These are phyloP conservation scores for Termitomyces sp. DNA, from an alignment of 768 basidiomycete genomes.

Conservation along the genomic window DNA sequence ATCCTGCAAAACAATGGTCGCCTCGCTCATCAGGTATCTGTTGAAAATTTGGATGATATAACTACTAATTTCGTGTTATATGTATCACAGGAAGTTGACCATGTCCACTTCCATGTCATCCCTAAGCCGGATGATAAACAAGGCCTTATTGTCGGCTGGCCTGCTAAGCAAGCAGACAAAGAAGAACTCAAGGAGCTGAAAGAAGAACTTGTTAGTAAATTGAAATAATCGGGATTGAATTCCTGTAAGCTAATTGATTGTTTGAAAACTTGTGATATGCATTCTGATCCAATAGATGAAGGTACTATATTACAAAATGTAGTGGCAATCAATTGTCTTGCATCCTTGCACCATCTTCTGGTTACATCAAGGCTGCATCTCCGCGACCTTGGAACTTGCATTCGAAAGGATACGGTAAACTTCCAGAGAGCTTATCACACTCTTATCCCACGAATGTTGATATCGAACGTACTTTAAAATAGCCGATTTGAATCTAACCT, in stretches of 20 bases:
- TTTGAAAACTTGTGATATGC: neutral
- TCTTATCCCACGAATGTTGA: neutral
- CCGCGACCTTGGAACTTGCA: neutral
- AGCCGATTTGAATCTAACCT: constrained; percentile 1
- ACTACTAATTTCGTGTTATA: neutral
- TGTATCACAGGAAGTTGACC: constrained; percentile 56
- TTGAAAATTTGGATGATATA: neutral
- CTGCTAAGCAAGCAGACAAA: constrained; percentile 48
- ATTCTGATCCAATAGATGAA: neutral
- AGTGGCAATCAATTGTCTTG: neutral
- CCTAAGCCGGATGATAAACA: constrained; percentile 75
- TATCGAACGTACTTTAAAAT: constrained; percentile 1
- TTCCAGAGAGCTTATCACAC: neutral
- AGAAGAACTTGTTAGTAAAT: constrained; percentile 54
- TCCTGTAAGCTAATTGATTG: neutral
- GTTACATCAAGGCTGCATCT: neutral
- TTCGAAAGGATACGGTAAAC: neutral
- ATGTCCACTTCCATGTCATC: constrained; percentile 93
- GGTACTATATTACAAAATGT: neutral
- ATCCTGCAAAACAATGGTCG: constrained; percentile 65
- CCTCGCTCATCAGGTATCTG: constrained; percentile 48
- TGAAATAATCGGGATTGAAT: constrained; percentile 14
- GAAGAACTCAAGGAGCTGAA: constrained; percentile 56
- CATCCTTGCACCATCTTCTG: neutral
- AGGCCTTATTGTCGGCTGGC: constrained; percentile 85